These are phyloP conservation scores for Cerrena zonata DNA, from an alignment of 1,284 basidiomycete species.

Conservation along the genomic window DNA sequence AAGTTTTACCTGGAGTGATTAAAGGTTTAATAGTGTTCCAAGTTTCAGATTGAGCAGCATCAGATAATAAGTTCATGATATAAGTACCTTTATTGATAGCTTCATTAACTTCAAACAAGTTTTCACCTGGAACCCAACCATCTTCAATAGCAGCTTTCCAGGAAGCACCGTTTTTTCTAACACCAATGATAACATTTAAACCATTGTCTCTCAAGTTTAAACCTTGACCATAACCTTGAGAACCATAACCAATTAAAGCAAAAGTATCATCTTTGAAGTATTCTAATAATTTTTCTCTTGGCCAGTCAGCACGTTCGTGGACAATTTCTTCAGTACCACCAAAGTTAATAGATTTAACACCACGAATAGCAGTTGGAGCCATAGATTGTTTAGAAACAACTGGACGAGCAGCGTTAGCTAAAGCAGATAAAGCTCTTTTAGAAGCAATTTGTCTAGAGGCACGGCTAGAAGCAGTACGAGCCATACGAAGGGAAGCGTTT, in stretches of 20 bases:
- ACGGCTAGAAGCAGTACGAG: too few relatives aligned
- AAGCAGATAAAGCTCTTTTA: too few relatives aligned
- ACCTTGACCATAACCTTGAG: constrained; percentile 98
- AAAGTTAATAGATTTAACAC: too few relatives aligned
- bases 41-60: constrained; percentile 94
- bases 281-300: constrained; percentile 92
- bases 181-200: constrained; percentile 96
- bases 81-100: constrained; percentile 93
- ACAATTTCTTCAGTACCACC: too few relatives aligned
- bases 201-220: constrained; percentile 98
- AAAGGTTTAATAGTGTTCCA: constrained; percentile 86
- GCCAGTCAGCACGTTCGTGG: constrained; percentile 98
- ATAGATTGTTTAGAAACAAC: too few relatives aligned
- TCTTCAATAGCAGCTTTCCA: constrained; percentile 96
- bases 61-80: constrained; percentile 99
- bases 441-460: too few relatives aligned
- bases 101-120: constrained; percentile 96
- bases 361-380: too few relatives aligned
- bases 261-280: constrained; percentile 99
- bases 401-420: too few relatives aligned
- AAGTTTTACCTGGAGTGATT: constrained; percentile 98
- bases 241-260: constrained; percentile 97
- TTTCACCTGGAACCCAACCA: constrained; percentile 97
- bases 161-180: constrained; percentile 91
- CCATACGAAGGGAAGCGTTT: too few relatives aligned